Conservation (phyloP, 495 filamentous ascomycete species). For the Neurospora hispaniola region DNA sequence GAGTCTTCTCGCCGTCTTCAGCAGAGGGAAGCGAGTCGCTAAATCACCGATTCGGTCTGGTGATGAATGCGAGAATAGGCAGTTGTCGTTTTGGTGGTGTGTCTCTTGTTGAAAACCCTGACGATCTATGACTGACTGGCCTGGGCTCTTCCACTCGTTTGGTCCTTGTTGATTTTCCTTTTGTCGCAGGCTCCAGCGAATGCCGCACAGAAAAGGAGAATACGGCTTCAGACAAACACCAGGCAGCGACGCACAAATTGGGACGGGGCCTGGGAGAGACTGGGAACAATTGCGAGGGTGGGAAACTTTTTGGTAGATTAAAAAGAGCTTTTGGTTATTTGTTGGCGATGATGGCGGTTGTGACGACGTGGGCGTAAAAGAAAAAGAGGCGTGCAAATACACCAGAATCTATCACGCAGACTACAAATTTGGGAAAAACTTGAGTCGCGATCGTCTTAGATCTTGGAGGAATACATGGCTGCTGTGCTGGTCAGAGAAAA, state of each 20-base stretch:
- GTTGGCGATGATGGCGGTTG: neutral
- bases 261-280: neutral
- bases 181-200: neutral
- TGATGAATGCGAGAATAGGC: neutral
- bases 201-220: neutral
- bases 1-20: neutral
- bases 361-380: neutral
- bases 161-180: neutral
- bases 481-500: neutral
- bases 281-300: neutral
- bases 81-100: slow-evolving; percentile 8
- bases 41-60: neutral
- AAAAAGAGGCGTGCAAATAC: neutral
- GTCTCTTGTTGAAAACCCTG: slow-evolving; percentile 1
- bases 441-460: neutral
- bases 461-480: neutral
- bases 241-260: neutral
- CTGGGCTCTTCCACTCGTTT: neutral
- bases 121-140: neutral
- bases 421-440: neutral
- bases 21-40: neutral
- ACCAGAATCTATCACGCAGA: neutral
- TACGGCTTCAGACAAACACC: neutral
- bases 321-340: neutral
- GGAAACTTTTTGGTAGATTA: neutral